A percentile compares a stretch with the other conserved stretches of the same genome.
These are phyloP conservation scores for Canariomyces notabilis DNA, from an alignment of 2,329 filamentous ascomycete genomes.

Conservation along the genomic window DNA sequence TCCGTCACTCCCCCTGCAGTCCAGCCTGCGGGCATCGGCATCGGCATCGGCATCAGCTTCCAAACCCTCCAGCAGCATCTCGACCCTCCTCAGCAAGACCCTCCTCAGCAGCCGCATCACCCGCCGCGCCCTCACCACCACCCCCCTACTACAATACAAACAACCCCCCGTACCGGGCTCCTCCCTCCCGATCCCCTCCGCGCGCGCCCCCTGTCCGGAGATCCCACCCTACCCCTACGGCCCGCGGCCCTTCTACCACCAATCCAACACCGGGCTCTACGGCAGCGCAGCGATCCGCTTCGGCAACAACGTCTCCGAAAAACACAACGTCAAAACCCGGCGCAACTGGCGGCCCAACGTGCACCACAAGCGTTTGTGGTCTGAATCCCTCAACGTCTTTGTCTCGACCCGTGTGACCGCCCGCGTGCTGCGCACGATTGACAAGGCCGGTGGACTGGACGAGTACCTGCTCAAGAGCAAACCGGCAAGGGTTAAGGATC, in stretches of 20 bases:
- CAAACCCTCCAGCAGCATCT: no score
- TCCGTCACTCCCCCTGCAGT: constrained; percentile 7
- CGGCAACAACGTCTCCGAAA: constrained; percentile 69
- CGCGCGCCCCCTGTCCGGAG: constrained; percentile 34
- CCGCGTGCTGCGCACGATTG: constrained; percentile 66
- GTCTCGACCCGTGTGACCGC: constrained; percentile 66
- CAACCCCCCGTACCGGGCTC: constrained; percentile 23
- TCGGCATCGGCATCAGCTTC: no score
- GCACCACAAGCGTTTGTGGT: constrained; percentile 62
- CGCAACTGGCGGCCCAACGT: constrained; percentile 74
- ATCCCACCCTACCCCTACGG: constrained; percentile 69
- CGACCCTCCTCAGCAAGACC: background rate
- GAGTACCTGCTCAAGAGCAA: constrained; percentile 84
- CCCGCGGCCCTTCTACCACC: constrained; percentile 66
- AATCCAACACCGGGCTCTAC: constrained; percentile 71
- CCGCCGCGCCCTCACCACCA: constrained; percentile 33
- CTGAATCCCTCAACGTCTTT: constrained; percentile 54
- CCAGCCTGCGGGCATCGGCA: constrained; percentile 15
- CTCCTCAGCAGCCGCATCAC: background rate
- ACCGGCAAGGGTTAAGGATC: constrained; percentile 70
- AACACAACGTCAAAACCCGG: constrained; percentile 64
- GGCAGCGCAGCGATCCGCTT: constrained; percentile 66
- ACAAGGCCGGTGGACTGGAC: constrained; percentile 84
- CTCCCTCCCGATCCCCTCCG: constrained; percentile 39
- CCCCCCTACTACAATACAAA: constrained; percentile 29